Evolutionary conservation across 2,329 filamentous ascomycete genomes (phyloP), one percentile per base, ranked within the genome.

Genomic region (Claviceps quebecensis): DNA sequence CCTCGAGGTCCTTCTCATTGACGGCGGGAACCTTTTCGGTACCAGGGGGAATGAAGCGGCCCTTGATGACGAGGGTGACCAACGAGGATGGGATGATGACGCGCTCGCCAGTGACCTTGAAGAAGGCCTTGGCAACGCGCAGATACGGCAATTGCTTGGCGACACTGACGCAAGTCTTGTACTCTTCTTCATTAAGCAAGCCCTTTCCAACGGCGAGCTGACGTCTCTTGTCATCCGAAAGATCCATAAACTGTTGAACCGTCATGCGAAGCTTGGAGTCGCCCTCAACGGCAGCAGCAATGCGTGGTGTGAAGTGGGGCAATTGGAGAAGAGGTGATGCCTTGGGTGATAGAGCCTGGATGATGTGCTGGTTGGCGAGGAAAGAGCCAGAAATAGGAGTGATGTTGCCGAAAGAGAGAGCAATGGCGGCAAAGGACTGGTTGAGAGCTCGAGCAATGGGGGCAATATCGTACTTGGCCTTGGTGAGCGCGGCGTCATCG

Each of bases 51-150:
- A 97, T 83, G 63, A 97, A 86, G 52, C 93, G 88, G 36, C 86
- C 89, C 73, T 98, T 98, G 65, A 98, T 81, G 49, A 98, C 88
- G 34, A 98, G 83, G 55, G 90, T 91, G 22, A 97, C 91, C 39
- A 98, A 78, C 52, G 89, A 95, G 53, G 86, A 87, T 6, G 93
- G 90, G 36, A 91, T 95, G 62, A 98, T 87, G 66, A 84, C 86
- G 58, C 86, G 87, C 70, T 98, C 94, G 63, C 93, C 93, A 49
- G 88, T 84, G 45, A 98, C 94, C 75, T 98, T 98, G 81, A 98
- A 98, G 70, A 95, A 98, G 7, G 89, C 87, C 71, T 89, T 94
- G 62, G 88, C 87, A 11, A 98, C 81, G 53, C 86, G 79, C 51
- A 98, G 75, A 56, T 81, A 79, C 1, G 93, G 93, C 29, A 98